Percentiles rank a stretch among this genome's conserved stretches.
phyloP scores from a whole-genome alignment of 164 flowering plant genomes.

The Liriodendron chinense region DNA sequence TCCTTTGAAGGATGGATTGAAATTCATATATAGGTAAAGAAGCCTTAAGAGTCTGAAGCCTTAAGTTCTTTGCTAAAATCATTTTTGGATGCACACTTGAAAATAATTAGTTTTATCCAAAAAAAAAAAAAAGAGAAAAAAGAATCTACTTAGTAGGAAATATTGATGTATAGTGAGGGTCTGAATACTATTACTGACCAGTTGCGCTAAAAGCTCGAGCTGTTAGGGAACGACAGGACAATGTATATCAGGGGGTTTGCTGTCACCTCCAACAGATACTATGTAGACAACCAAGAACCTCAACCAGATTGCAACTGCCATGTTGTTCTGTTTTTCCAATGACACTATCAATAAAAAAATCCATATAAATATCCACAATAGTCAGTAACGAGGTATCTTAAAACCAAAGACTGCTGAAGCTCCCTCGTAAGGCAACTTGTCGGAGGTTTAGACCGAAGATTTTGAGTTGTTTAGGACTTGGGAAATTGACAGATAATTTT shows the following conservation, averaged over 20 bases:
- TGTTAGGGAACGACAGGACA: no score
- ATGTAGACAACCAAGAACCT: not conserved
- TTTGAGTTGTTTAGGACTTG: no score
- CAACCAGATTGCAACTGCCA: not conserved
- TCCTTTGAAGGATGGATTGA: not conserved
- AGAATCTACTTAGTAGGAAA: not conserved
- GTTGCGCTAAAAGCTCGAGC: no score
- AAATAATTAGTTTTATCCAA: no score
- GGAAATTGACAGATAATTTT: not conserved
- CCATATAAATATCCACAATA: not conserved
- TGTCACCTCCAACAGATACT: no score
- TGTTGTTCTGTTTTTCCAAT: not conserved
- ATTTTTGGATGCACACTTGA: no score
- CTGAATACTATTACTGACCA: not conserved
- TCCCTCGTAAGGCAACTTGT: no score
- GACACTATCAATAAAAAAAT: not conserved
- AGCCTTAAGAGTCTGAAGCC: not conserved
- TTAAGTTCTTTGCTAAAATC: not conserved
- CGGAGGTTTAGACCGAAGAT: no score
- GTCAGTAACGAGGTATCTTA: constrained; percentile 11
- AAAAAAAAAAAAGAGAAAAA: no score
- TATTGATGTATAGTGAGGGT: not conserved
- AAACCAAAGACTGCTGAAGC: no score
- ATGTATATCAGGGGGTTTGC: no score
- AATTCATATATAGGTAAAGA: not conserved